phyloP scores from a whole-genome alignment of 1,284 basidiomycete species.

The Trametes hirsuta region DNA sequence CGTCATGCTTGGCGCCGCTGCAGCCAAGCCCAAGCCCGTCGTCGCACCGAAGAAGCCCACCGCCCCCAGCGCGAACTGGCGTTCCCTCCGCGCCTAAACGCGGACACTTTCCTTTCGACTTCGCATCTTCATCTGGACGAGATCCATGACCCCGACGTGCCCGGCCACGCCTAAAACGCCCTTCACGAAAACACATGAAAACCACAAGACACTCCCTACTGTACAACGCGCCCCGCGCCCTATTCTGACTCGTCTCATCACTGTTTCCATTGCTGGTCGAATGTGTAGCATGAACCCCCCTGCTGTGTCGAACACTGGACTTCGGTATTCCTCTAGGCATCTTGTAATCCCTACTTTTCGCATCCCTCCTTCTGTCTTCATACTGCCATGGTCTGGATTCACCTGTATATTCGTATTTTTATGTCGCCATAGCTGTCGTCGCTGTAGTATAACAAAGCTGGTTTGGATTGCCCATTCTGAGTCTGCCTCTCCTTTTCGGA shows the following conservation, averaged over 20 bases:
- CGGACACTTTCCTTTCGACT: conserved; percentile 25
- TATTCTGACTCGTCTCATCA: conserved; percentile 29
- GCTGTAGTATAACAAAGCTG: conserved; percentile 32
- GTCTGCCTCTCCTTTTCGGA: background rate
- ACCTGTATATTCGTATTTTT: conserved; percentile 32
- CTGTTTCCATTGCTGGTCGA: conserved; percentile 35
- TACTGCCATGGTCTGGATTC: conserved; percentile 19
- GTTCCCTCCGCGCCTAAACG: conserved; percentile 41
- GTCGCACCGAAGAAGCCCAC: conserved; percentile 29
- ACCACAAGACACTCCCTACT: conserved; percentile 24
- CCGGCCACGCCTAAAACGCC: conserved; percentile 30
- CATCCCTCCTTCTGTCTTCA: conserved; percentile 25
- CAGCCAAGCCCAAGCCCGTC: conserved; percentile 39
- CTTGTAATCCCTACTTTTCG: conserved; percentile 27
- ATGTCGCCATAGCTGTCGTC: conserved; percentile 25
- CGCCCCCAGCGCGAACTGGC: conserved; percentile 50
- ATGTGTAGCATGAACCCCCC: conserved; percentile 40
- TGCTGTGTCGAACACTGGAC: conserved; percentile 33
- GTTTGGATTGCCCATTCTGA: conserved; percentile 22
- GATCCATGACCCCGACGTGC: conserved; percentile 33
- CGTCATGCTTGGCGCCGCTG: conserved; percentile 73
- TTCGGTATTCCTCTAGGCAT: conserved; percentile 32
- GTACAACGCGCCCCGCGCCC: conserved; percentile 35
- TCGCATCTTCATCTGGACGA: conserved; percentile 29
- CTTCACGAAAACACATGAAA: conserved; percentile 35